These are phyloP conservation scores for Agaricales sp. DNA, from an alignment of 1,284 basidiomycete genomes.

Conservation along the genomic window DNA sequence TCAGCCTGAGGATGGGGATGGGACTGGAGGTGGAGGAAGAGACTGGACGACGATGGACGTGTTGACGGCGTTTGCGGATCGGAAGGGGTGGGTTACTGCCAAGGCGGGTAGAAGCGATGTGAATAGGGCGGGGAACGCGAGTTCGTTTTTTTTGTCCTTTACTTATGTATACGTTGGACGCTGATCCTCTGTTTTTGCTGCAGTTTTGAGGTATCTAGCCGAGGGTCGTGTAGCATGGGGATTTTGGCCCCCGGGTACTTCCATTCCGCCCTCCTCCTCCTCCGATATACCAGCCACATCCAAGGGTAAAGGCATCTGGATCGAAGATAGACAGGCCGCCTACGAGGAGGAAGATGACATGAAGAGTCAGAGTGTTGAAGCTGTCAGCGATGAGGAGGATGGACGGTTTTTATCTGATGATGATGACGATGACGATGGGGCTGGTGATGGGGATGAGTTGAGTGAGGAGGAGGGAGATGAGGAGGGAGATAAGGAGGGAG, in stretches of 20 bases:
- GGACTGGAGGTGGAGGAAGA: too few relatives aligned
- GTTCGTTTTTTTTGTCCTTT: constrained; percentile 40
- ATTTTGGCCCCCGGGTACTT: constrained; percentile 61
- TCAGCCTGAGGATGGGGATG: constrained; percentile 20
- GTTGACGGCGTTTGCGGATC: constrained; percentile 64
- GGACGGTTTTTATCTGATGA: too few relatives aligned
- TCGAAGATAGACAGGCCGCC: neutral
- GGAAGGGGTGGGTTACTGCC: constrained; percentile 80
- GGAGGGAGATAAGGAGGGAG: neutral
- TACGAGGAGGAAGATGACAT: neutral
- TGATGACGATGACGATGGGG: neutral
- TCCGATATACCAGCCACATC: neutral
- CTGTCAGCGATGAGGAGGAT: neutral
- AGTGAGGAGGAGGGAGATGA: neutral
- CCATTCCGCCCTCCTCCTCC: too few relatives aligned
- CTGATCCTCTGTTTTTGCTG: constrained; percentile 4
- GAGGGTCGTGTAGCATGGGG: constrained; percentile 78
- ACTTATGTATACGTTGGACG: neutral
- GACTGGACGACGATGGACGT: constrained; percentile 77
- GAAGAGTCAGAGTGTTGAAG: too few relatives aligned
- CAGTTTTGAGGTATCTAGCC: constrained; percentile 71
- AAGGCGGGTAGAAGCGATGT: constrained; percentile 83
- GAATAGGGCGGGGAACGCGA: constrained; percentile 80
- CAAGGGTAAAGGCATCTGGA: neutral
- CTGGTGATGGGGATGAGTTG: neutral